phyloP scores from a whole-genome alignment of 441 rosid genomes.

The Raphanus hybrid region DNA sequence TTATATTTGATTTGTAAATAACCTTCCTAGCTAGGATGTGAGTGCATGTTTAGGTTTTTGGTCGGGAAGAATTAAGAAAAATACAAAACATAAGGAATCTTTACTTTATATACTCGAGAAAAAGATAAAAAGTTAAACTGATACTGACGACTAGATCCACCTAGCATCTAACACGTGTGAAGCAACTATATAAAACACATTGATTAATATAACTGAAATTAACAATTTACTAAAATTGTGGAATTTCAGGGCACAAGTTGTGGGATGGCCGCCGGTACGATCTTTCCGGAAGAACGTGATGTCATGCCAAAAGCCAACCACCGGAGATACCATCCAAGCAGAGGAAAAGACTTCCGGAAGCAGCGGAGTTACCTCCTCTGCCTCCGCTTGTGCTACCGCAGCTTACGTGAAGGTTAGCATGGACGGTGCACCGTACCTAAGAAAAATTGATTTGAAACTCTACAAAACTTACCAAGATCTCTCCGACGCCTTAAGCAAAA shows the following conservation, averaged over 20 bases:
- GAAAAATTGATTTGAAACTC: constrained; percentile 86
- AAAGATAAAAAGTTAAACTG: too few species aligned
- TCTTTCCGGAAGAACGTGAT: constrained; percentile 78
- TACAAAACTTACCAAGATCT: constrained; percentile 83
- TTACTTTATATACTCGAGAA: constrained; percentile 39
- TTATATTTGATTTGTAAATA: not conserved
- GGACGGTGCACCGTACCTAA: constrained; percentile 97
- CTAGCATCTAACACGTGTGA: constrained; percentile 36
- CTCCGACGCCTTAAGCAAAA: constrained; percentile 75
- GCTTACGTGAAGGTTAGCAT: constrained; percentile 93
- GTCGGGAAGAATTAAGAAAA: constrained; percentile 64
- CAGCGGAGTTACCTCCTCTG: constrained; percentile 38
- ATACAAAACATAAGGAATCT: constrained; percentile 84
- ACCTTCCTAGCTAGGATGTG: not conserved
- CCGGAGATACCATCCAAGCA: constrained; percentile 41
- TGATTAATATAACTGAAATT: too few species aligned
- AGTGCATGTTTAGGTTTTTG: constrained; percentile 30
- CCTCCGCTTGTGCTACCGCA: constrained; percentile 30
- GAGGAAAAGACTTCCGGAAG: constrained; percentile 45
- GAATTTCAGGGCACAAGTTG: constrained; percentile 83
- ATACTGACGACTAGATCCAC: constrained; percentile 29
- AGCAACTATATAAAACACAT: not conserved
- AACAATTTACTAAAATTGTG: not conserved
- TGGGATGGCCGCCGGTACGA: constrained; percentile 98
- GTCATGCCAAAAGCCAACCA: constrained; percentile 64